Percentiles rank a stretch among this genome's conserved stretches.
These are phyloP conservation scores for Cladosporium sp. DNA, from an alignment of 2,329 filamentous ascomycete genomes.

Conservation along the genomic window DNA sequence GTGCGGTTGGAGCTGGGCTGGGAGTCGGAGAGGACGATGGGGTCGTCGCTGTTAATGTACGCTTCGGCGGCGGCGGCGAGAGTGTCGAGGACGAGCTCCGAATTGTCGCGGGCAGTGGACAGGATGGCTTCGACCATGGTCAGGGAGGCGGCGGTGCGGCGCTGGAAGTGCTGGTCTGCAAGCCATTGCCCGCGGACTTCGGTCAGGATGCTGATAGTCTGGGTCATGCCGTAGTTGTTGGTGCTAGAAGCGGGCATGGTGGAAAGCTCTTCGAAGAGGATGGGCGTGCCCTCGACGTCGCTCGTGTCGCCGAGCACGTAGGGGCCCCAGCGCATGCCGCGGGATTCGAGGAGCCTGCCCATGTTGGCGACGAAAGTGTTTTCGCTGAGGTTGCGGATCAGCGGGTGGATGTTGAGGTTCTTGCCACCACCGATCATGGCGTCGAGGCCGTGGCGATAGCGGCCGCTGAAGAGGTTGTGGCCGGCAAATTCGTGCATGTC, in stretches of 20 bases:
- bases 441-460: slow-evolving; percentile 31
- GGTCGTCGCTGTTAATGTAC: slow-evolving; percentile 18
- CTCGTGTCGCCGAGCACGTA: slow-evolving; percentile 27
- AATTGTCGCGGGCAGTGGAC: slow-evolving; percentile 13
- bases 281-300: slow-evolving; percentile 19
- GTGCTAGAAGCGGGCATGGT: slow-evolving; percentile 16
- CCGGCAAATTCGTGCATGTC: slow-evolving; percentile 34
- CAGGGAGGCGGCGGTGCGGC: slow-evolving; percentile 16
- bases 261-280: slow-evolving; percentile 24
- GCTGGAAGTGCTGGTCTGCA: slow-evolving; percentile 19
- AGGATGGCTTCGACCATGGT: slow-evolving; percentile 16
- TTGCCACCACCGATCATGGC: slow-evolving; percentile 32
- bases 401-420: slow-evolving; percentile 32
- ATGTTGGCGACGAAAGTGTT: slow-evolving; percentile 30
- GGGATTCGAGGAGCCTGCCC: slow-evolving; percentile 23
- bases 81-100: slow-evolving; percentile 19
- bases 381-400: slow-evolving; percentile 31
- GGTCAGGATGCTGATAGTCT: slow-evolving; percentile 16
- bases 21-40: slow-evolving; percentile 20
- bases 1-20: slow-evolving; percentile 16
- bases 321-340: slow-evolving; percentile 29
- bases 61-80: slow-evolving; percentile 14
- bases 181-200: slow-evolving; percentile 17
- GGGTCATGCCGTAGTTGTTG: slow-evolving; percentile 16
- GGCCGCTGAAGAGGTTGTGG: slow-evolving; percentile 21